These are phyloP conservation scores for Fusarium nisikadoi DNA, from an alignment of 2,329 filamentous ascomycete species.

Conservation along the genomic window DNA sequence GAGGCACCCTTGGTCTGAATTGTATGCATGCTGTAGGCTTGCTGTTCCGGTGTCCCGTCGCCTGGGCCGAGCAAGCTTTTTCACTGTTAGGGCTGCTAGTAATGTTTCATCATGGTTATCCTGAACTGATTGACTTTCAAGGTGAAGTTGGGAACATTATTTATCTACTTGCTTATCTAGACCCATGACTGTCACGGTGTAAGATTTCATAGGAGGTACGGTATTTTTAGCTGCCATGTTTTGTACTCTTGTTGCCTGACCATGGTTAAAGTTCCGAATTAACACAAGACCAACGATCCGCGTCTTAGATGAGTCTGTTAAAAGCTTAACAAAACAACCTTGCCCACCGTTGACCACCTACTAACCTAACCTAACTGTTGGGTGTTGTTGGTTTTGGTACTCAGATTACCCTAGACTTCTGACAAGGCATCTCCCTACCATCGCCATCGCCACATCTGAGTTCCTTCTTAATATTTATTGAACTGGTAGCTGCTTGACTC, in stretches of 20 bases:
- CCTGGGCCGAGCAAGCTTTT: constrained; percentile 3
- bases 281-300: background rate
- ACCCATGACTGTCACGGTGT: too few species aligned
- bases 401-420: constrained; percentile 13
- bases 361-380: background rate
- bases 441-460: background rate
- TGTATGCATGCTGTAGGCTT: constrained; percentile 14
- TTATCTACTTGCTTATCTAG: too few species aligned
- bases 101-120: background rate
- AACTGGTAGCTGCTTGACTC: background rate
- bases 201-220: background rate
- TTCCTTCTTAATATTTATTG: background rate
- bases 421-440: background rate
- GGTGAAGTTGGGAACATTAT: background rate
- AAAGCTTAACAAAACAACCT: background rate
- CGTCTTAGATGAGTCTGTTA: background rate
- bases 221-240: background rate
- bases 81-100: background rate
- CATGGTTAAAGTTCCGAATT: background rate
- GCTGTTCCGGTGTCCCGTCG: constrained; percentile 18
- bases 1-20: constrained; percentile 21
- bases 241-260: background rate
- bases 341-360: background rate
- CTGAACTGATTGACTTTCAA: background rate
- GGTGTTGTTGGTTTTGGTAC: background rate